Evolutionary conservation across 2,329 filamentous ascomycete species (phyloP), one percentile per base, ranked within the genome.

Genomic region (Verticillium nonalfalfae): DNA sequence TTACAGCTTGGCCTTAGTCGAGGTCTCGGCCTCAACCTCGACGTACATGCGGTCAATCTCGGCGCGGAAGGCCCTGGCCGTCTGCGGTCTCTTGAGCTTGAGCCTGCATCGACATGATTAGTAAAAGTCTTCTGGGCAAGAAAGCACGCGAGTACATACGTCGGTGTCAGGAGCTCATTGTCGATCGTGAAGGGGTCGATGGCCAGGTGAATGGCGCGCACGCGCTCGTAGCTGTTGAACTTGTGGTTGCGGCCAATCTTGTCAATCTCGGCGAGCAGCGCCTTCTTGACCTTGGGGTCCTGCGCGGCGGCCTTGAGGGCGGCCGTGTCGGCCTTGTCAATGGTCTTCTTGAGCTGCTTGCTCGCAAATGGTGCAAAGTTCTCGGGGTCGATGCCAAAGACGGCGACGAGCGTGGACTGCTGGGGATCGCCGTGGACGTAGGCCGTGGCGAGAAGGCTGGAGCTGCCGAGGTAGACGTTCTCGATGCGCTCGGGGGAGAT

Each of bases 401-500:
- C 85, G 58, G 81, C 93, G 1, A 99, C 93, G 10, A 98, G 82
- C 72, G 84, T 87, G 1, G 90, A 88, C 79, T 98, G 88, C 64
- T 89, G 84, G 64, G 87, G 86, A 72, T 98, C 94, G 50, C 95
- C 95, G 76, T 99, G 94, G 33, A 98, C 91, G 72, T 91, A 97
- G 2, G 89, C 93, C 71, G 90, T 89, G 26, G 87, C 85, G 33
- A 98, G 78, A 68, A 93, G 87, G 66, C 85, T 89, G 65, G 88
- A 88, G 77, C 90, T 93, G 65, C 90, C 91, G 65, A 96, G 81
- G 75, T 93, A 96, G 39, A 97, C 90, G 74, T 97, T 97, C 81
- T 99, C 95, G 71, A 99, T 91, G 61, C 93, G 91, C 79, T 99
- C 95, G 14, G 95, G 95, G 1, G 93, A 97, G 70, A 99, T 92